Conservation (phyloP, 805 yeast genomes). For the Wickerhamiella brachini region DNA sequence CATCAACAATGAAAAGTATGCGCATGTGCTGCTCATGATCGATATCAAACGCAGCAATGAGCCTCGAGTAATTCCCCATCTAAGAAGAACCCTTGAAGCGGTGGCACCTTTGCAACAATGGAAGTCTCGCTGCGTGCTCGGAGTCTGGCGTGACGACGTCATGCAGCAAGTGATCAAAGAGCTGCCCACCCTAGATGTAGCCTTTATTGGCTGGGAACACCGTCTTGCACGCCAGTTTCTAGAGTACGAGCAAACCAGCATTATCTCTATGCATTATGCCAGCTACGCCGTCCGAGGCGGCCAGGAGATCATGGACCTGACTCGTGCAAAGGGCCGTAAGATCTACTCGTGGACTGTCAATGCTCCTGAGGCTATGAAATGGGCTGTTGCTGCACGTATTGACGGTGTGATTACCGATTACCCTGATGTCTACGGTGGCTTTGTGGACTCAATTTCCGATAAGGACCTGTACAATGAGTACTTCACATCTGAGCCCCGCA, state of each 20-base stretch:
- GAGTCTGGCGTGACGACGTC: conserved; percentile 40
- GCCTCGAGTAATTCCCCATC: conserved; percentile 30
- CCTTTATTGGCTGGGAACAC: conserved; percentile 28
- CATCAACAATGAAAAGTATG: conserved; percentile 21
- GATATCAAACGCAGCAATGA: conserved; percentile 39
- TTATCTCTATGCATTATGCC: conserved; percentile 35
- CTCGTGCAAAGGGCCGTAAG: conserved; percentile 24
- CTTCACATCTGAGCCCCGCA: conserved; percentile 17
- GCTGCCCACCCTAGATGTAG: conserved; percentile 24
- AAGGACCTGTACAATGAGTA: conserved; percentile 18
- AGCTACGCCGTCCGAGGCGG: conserved; percentile 34
- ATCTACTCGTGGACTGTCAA: conserved; percentile 44
- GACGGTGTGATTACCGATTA: conserved; percentile 33
- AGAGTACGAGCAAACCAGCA: conserved; percentile 38
- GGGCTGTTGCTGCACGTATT: conserved; percentile 25
- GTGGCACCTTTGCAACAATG: conserved; percentile 32
- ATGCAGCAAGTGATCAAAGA: conserved; percentile 30
- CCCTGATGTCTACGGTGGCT: conserved; percentile 19
- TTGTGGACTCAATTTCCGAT: conserved; percentile 13
- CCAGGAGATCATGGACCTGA: conserved; percentile 22
- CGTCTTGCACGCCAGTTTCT: conserved; percentile 25
- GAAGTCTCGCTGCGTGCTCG: conserved; percentile 35
- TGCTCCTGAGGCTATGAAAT: conserved; percentile 24
- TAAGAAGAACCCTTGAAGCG: conserved; percentile 26
- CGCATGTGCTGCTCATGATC: conserved; percentile 30